Conservation (phyloP, 2,329 filamentous ascomycete species). For the Colletotrichum siamense region DNA sequence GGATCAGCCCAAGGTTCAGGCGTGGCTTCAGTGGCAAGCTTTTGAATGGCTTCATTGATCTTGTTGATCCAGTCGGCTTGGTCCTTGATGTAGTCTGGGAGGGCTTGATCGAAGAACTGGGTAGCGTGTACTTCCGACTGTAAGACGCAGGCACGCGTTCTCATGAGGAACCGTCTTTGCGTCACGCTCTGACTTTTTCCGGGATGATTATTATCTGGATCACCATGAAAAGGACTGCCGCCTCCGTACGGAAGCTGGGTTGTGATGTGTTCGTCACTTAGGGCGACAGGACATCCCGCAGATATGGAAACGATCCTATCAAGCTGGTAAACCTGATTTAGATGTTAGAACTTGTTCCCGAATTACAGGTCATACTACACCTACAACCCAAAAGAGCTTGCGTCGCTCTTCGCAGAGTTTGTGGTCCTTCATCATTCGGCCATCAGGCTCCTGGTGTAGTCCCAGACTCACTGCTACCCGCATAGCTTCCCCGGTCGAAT, state of each 20-base stretch:
- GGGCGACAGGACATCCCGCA: neutral
- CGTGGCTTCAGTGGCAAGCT: neutral
- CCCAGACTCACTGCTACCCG: neutral
- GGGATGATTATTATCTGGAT: accelerated
- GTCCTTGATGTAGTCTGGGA: neutral
- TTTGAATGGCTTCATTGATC: neutral
- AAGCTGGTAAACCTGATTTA: neutral
- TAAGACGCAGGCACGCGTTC: neutral
- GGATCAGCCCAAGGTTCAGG: neutral
- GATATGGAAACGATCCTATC: neutral
- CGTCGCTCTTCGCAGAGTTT: neutral
- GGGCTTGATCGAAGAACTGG: neutral
- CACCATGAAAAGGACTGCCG: neutral
- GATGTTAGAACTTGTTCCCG: neutral
- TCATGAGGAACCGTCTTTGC: neutral
- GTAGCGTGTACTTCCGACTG: neutral
- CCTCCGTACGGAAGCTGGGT: neutral
- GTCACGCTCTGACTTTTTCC: neutral
- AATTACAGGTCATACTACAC: accelerated
- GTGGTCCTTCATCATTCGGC: neutral
- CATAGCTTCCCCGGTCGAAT: neutral
- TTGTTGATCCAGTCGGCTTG: neutral
- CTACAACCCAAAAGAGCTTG: neutral
- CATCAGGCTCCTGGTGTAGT: neutral
- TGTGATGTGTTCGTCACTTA: neutral